Conservation (phyloP, 495 filamentous ascomycete species). For the Neurospora sp. region DNA sequence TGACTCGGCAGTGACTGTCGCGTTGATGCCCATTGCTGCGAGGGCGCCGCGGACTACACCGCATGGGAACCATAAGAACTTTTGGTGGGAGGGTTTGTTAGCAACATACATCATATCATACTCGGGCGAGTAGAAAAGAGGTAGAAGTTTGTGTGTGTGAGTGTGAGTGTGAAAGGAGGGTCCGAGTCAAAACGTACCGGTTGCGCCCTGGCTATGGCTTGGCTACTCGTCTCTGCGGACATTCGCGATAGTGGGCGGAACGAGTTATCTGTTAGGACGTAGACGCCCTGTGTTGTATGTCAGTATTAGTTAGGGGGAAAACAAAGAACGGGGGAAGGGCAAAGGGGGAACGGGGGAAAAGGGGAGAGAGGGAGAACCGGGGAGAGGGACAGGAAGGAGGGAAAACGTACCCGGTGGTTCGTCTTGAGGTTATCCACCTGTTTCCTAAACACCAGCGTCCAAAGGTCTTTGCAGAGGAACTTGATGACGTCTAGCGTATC, state of each 20-base stretch:
- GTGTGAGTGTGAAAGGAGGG: background rate
- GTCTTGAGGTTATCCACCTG: constrained; percentile 98
- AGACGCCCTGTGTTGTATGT: constrained; percentile 66
- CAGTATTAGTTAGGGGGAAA: too few relatives aligned
- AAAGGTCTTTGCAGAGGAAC: constrained; percentile 96
- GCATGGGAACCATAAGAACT: constrained; percentile 94
- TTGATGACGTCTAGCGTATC: constrained; percentile 90
- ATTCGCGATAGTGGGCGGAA: constrained; percentile 85
- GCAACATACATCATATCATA: background rate
- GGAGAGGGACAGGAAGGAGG: background rate
- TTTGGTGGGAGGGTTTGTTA: background rate
- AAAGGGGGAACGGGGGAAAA: too few relatives aligned
- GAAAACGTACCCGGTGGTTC: constrained; percentile 69
- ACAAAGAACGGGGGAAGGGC: background rate
- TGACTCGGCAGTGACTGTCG: constrained; percentile 81
- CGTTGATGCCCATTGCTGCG: constrained; percentile 80
- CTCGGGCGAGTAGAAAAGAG: background rate
- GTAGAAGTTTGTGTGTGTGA: background rate
- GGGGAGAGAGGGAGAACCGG: background rate
- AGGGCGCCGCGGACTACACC: constrained; percentile 84
- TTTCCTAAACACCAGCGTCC: constrained; percentile 88
- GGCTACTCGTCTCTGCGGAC: constrained; percentile 64
- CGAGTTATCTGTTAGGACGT: constrained; percentile 87
- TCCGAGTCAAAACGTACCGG: constrained; percentile 50
- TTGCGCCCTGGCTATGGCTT: constrained; percentile 64